Evolutionary conservation across 139 green algal genomes (phyloP).

Genomic region (Micractinium sp.): DNA sequence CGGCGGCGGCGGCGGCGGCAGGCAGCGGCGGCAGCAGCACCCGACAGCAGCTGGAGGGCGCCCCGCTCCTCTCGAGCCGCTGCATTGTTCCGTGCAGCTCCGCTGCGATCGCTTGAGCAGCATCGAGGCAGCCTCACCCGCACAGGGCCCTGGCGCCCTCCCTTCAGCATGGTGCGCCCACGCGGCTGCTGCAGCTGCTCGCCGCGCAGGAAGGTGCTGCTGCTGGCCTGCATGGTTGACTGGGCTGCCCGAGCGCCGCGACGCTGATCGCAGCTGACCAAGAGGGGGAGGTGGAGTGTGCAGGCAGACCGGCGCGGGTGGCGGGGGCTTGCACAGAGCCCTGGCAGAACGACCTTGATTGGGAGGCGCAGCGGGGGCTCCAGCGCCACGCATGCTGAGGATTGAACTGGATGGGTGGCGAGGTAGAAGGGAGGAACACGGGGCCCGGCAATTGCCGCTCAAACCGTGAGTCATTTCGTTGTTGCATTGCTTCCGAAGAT

Average conservation of each 20-base stretch:
- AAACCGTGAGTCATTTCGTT: too few relatives aligned
- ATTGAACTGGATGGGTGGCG: too few relatives aligned
- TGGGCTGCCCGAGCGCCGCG: not conserved
- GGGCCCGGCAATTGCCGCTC: too few relatives aligned
- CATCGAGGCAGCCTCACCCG: not conserved
- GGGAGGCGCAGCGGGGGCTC: too few relatives aligned
- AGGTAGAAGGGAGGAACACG: too few relatives aligned
- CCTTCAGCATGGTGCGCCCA: not conserved
- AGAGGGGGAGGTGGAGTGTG: too few relatives aligned
- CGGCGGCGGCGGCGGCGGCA: not conserved
- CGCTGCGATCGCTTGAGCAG: not conserved
- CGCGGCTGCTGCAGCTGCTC: not conserved
- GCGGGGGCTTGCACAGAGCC: too few relatives aligned
- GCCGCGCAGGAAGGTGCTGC: not conserved
- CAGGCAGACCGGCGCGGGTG: too few relatives aligned
- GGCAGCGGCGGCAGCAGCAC: not conserved
- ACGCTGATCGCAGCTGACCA: too few relatives aligned
- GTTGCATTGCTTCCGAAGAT: too few relatives aligned
- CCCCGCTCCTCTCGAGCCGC: not conserved
- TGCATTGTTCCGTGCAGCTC: not conserved
- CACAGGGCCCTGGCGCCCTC: slow-evolving; percentile 1
- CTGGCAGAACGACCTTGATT: too few relatives aligned
- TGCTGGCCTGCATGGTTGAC: not conserved
- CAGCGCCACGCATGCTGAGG: too few relatives aligned
- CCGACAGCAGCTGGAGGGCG: not conserved